These are phyloP conservation scores for Xylaria sp. DNA, from an alignment of 2,329 filamentous ascomycete genomes.

Conservation along the genomic window DNA sequence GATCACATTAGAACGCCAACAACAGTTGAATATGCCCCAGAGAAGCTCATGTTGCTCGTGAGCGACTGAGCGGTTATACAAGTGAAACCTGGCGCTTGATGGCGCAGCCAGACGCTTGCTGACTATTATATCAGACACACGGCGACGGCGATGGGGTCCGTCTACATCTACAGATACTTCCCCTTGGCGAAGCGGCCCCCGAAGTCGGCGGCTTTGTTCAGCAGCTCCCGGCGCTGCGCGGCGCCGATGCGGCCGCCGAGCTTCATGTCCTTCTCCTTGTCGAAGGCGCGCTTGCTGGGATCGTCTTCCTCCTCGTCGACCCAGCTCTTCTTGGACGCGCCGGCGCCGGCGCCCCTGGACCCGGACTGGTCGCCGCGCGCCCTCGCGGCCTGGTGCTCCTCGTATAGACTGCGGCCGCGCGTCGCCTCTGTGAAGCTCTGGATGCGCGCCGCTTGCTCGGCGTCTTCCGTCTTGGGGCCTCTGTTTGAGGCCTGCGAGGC, in stretches of 20 bases:
- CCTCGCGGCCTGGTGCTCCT: constrained; percentile 57
- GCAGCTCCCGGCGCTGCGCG: constrained; percentile 76
- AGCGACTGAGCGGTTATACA: not conserved
- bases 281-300: constrained; percentile 86
- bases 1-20: not conserved
- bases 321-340: constrained; percentile 30
- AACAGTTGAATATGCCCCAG: not conserved
- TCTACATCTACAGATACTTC: constrained; percentile 55
- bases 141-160: not conserved
- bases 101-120: too few relatives aligned
- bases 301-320: constrained; percentile 78
- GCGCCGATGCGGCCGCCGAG: constrained; percentile 73
- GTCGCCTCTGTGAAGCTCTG: constrained; percentile 58
- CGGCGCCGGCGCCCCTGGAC: constrained; percentile 22
- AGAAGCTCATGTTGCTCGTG: not conserved
- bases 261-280: constrained; percentile 92
- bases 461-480: constrained; percentile 53
- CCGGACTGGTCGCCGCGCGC: constrained; percentile 32
- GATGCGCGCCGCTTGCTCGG: constrained; percentile 56
- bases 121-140: not conserved
- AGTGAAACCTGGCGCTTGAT: not conserved
- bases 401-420: constrained; percentile 63
- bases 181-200: constrained; percentile 81
- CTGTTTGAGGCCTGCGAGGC: constrained; percentile 28
- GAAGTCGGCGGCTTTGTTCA: constrained; percentile 82